Evolutionary conservation across 2,329 filamentous ascomycete genomes (phyloP), one percentile per base, ranked within the genome.

Genomic region (Botrytis squamosa): DNA sequence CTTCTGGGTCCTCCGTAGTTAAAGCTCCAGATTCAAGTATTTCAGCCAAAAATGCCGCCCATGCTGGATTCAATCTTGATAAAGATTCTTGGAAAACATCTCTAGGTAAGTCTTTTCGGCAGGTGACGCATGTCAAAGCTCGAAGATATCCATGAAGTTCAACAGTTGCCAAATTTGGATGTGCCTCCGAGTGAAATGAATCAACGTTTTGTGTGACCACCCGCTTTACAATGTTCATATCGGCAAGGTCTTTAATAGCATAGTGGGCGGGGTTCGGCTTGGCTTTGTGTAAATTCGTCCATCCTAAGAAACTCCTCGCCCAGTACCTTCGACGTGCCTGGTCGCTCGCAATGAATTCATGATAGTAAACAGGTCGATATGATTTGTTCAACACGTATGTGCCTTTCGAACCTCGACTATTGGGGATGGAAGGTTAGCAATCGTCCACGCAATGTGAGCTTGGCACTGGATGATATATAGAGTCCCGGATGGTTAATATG

Each of bases 121-220:
- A 99, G 78, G 89, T 93, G 20, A 92, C 88, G 84, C 96, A 99
- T 70, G 94, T 88, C 44, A 94, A 88, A 44, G 91, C 89, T 76
- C 95, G 89, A 67, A 99, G 86, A 82, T 96, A 97, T 77, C 96
- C 96, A 82, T 99, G 96, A 68, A 99, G 87, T 83, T 98, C 95
- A 64, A 97, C 85, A 16, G 93, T 96, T 9, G 89, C 87, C 62
- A 95, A 83, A 16, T 85, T 81, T 0, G 94, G 93, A 82, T 98
- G 95, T 0, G 94, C 92, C 74, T 84, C 84, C 3, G 88, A 86
- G 82, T 99, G 96, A 81, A 99, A 97, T 3, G 94, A 97, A 83
- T 99, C 96, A 70, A 99, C 96, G 81, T 98, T 98, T 82, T 99
- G 96, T 59, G 96, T 98, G 77, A 99, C 90, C 74, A 98, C 93